Base-by-base conservation (phyloP, 805 yeast species). In the Nakazawaea holstii region DNA sequence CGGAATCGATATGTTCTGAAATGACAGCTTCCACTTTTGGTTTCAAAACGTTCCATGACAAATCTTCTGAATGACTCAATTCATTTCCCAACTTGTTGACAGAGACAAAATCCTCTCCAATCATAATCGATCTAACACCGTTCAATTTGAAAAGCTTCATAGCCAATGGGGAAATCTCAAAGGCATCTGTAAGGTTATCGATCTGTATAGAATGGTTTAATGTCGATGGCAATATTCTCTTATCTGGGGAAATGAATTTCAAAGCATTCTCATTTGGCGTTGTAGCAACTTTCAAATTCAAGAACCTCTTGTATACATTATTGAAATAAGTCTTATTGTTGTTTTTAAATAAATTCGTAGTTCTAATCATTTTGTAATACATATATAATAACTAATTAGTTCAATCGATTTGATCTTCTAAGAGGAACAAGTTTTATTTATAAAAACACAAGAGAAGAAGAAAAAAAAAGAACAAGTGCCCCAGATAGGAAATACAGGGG, bases 221-320 rank as follows among this genome's bases (percentile, higher is more conserved):
- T 7, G 66, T 65, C 8, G 69, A 59, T 9, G 83, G 83, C 9
- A 74, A 58, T 26, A 79, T 73, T n/a, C 60, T 58, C 51, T 59
- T 61, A 44, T 76, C 79, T 11, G 67, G 67, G 2, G 80, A 67
- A 8, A 82, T 68, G 58, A 82, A 85, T 58, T 85, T 85, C 47
- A 85, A 64, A 1, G 94, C 90, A 61, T 85, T 80, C 45, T 80
- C 87, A 57, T 84, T 84, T 11, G 94, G 94, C 0, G 94, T 85
- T 1, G 82, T 69, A 13, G 41, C 46, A 17, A 48, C 47, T 38
- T 15, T 75, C 59, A 0, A 88, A 68, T 52, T 74, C 68, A 39
- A 71, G 62, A 39, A 39, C 24, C 46, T 41, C 28, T 48, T 44
- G 15, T 9, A 30, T 20, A 17, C 9, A 41, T 20, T 8, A 41